These are phyloP conservation scores for Chenopodium quinoa DNA, from an alignment of 148 eudicot genomes.

Conservation along the genomic window DNA sequence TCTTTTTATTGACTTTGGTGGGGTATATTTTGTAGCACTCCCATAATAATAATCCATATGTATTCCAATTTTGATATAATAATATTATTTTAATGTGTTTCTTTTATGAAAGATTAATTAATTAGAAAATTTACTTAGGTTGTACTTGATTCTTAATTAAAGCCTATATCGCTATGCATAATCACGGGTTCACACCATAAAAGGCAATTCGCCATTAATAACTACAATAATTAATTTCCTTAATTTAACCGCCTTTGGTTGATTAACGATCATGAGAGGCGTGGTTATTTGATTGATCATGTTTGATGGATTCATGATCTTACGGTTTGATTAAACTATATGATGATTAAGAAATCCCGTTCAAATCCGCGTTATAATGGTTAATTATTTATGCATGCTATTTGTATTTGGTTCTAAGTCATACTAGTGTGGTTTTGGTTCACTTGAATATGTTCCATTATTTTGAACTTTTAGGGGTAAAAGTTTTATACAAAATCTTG, in stretches of 20 bases:
- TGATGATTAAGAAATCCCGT: slow-evolving; percentile 19
- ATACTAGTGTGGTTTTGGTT: slow-evolving; percentile 4
- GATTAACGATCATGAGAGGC: slow-evolving; percentile 22
- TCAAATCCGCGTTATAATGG: slow-evolving; percentile 24
- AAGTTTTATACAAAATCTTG: slow-evolving; percentile 20
- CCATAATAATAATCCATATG: slow-evolving; percentile 2
- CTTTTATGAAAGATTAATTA: slow-evolving; percentile 9
- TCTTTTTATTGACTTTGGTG: slow-evolving; percentile 21
- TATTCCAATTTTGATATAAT: neutral
- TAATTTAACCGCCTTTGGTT: neutral
- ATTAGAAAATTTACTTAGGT: slow-evolving; percentile 1
- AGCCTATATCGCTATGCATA: neutral
- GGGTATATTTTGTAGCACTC: slow-evolving; percentile 14
- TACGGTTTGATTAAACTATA: slow-evolving; percentile 7
- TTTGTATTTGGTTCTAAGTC: neutral
- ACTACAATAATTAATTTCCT: neutral
- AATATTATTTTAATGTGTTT: neutral
- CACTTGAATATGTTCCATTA: slow-evolving; percentile 11
- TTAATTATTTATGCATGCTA: slow-evolving; percentile 26
- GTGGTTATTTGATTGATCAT: slow-evolving; percentile 10
- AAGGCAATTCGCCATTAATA: slow-evolving; percentile 11
- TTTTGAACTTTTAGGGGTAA: slow-evolving; percentile 15
- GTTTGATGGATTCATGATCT: neutral
- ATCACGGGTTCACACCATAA: slow-evolving; percentile 15
- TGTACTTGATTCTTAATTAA: slow-evolving; percentile 16